Conservation (phyloP, 2,329 filamentous ascomycete genomes). For the Aspergillus pseudoviridinutans region DNA sequence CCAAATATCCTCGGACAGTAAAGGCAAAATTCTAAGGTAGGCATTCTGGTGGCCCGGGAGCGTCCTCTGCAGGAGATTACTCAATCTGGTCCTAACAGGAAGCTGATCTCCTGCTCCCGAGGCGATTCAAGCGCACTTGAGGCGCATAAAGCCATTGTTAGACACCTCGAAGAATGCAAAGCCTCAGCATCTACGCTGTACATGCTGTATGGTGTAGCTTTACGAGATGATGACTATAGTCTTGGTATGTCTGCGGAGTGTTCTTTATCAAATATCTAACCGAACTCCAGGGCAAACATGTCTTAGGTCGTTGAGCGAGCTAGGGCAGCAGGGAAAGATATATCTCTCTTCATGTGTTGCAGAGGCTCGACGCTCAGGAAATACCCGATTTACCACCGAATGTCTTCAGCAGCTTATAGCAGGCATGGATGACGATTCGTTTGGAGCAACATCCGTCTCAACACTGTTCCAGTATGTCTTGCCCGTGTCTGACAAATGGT, state of each 20-base stretch:
- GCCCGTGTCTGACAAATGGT: slow-evolving; percentile 9
- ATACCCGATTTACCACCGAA: slow-evolving; percentile 57
- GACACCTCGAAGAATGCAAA: slow-evolving; percentile 56
- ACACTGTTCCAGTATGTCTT: slow-evolving; percentile 58
- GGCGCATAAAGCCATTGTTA: slow-evolving; percentile 54
- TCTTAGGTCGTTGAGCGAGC: slow-evolving; percentile 57
- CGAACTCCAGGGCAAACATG: slow-evolving; percentile 51
- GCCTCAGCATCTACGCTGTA: slow-evolving; percentile 66
- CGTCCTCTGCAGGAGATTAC: background rate
- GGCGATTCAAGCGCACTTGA: slow-evolving; percentile 52
- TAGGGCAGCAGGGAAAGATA: slow-evolving; percentile 52
- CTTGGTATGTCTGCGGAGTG: slow-evolving; percentile 41
- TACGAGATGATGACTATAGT: slow-evolving; percentile 56
- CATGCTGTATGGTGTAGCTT: slow-evolving; percentile 68
- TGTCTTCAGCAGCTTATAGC: slow-evolving; percentile 60
- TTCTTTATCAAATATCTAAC: slow-evolving; percentile 27
- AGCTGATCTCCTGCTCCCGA: slow-evolving; percentile 67
- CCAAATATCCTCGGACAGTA: slow-evolving; percentile 61
- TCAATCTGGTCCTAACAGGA: slow-evolving; percentile 50
- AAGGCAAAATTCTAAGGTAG: slow-evolving; percentile 64
- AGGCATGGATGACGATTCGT: slow-evolving; percentile 48
- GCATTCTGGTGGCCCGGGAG: background rate
- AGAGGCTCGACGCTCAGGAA: slow-evolving; percentile 65
- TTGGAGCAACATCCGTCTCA: slow-evolving; percentile 55
- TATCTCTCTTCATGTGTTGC: slow-evolving; percentile 76